Base-by-base conservation (phyloP, 2,329 filamentous ascomycete genomes). In the Cladosporium velox region DNA sequence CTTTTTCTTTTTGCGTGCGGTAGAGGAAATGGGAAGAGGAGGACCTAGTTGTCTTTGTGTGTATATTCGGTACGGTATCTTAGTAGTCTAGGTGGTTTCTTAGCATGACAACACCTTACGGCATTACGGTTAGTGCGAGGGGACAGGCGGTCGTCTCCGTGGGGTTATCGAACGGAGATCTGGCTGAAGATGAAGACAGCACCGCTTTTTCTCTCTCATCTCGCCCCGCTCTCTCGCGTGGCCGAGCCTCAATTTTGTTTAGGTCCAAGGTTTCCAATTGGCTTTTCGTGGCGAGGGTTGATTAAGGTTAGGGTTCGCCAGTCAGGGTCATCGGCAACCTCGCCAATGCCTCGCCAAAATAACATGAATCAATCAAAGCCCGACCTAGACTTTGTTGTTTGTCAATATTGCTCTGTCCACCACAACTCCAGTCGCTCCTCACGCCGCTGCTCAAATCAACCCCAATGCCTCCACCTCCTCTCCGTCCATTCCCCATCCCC, bases 401-500 rank as follows among this genome's bases (percentile, higher is more conserved):
- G 24, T 52, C 49, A 4, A 30, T 28, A 4, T 24, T 5, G 24
- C n/a, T 30, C 28, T 28, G n/a, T 6, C 14, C 26, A 57, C 10
- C 30, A 2, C n/a, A 21, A 5, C 15, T 18, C 12, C 18, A 47
- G 8, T 12, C 41, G 41, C 41, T 32, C n/a, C 41, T 1, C 38
- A 44, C 41, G 12, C 14, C 35, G 35, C 35, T 35, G 8, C 8
- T 3, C 7, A 21, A n/a, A 21, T 21, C 18, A 4, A 28, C 1
- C n/a, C 24, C 26, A 47, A 44, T 47, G 57, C 52, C 52, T 21
- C 57, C 78, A 32, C 30, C 30, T 24, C 73, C 69, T 26, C 73
- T 70, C 26, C 77, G 79, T 49, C 79, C 81, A 0, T 92, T 93
- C 71, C 88, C 89, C 1, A 82, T 87, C n/a, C 82, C 87, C 0